Evolutionary conservation across 306 rosid species (phyloP).

Genomic region (Castanea sativa): DNA sequence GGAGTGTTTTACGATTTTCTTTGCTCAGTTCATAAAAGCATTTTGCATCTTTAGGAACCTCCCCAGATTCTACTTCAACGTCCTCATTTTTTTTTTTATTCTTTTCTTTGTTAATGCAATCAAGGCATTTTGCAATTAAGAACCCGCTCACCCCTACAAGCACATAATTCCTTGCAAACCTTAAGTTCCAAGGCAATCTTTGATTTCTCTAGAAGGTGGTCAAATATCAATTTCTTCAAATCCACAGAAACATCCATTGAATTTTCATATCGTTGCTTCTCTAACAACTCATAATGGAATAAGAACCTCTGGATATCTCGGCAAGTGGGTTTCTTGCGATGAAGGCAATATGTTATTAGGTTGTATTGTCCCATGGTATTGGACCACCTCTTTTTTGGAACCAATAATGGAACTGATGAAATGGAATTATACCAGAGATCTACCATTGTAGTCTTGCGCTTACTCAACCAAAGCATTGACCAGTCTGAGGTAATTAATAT

Average conservation of each 20-base stretch:
- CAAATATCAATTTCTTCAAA: conserved; percentile 18
- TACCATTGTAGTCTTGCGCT: not conserved
- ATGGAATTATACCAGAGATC: not conserved
- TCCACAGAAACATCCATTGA: not conserved
- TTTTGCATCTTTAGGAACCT: no score
- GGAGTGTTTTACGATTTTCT: no score
- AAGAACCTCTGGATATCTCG: not conserved
- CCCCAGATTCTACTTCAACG: no score
- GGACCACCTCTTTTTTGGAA: conserved; percentile 9
- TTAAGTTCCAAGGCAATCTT: not conserved
- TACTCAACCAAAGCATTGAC: conserved; percentile 3
- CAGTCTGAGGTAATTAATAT: conserved; percentile 22
- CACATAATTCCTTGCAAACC: conserved; percentile 6
- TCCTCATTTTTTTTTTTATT: not conserved
- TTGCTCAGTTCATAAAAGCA: no score
- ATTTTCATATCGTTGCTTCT: not conserved
- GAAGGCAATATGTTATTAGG: not conserved
- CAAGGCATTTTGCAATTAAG: not conserved
- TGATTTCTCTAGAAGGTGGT: not conserved
- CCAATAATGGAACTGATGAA: not conserved
- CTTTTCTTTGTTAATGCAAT: no score
- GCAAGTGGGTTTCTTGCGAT: not conserved
- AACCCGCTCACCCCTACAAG: conserved; percentile 5
- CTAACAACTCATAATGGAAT: not conserved
- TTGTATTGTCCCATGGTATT: conserved; percentile 9